A percentile compares a stretch with the other conserved stretches of the same genome.
Evolutionary conservation across 495 filamentous ascomycete genomes (phyloP).

Genomic region (Podospora anserina): DNA sequence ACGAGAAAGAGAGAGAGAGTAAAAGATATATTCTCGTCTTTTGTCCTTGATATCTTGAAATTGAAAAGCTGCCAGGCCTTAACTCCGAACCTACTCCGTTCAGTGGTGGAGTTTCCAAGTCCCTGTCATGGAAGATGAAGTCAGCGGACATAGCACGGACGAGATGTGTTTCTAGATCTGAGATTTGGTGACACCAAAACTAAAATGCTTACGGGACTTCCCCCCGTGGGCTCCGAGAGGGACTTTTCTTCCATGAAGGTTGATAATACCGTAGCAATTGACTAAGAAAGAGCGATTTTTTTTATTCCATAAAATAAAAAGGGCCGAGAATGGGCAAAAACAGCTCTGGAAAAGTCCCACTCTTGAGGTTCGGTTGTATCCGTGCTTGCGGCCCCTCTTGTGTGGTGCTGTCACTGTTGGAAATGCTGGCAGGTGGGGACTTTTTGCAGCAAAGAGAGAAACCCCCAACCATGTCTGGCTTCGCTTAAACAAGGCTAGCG

Average conservation of each 20-base stretch:
- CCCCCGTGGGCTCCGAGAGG: neutral
- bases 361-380: neutral
- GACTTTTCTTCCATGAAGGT: neutral
- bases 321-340: neutral
- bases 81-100: neutral
- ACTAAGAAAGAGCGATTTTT: neutral
- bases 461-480: constrained; percentile 15
- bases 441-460: neutral
- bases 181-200: neutral
- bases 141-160: neutral
- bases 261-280: neutral
- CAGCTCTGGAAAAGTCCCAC: neutral
- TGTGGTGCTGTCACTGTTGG: neutral
- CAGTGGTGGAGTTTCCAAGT: neutral
- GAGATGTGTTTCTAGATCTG: neutral
- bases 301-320: neutral
- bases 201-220: neutral
- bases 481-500: constrained; percentile 22
- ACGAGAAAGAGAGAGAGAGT: neutral
- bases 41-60: neutral
- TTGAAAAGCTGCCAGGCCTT: neutral
- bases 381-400: neutral
- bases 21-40: neutral
- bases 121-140: neutral
- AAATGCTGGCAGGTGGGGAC: neutral